Conservation (phyloP, 768 basidiomycete genomes). For the Tephrocybe sp. region DNA sequence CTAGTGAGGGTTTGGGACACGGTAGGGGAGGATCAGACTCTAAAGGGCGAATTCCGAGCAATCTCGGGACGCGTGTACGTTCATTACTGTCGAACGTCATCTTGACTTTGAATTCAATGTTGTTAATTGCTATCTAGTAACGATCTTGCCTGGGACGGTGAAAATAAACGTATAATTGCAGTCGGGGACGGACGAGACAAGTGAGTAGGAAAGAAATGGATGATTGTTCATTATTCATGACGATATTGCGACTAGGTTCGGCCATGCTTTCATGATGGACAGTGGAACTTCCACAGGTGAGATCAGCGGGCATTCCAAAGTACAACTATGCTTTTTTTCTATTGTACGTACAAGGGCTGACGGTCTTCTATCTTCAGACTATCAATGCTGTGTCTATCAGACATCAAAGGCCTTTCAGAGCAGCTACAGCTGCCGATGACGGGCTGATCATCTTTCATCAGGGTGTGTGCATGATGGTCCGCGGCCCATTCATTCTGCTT, state of each 20-base stretch:
- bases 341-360: background rate
- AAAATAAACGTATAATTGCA: constrained; percentile 93
- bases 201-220: constrained; percentile 48
- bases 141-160: constrained; percentile 95
- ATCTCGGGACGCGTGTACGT: constrained; percentile 73
- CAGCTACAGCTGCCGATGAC: constrained; percentile 88
- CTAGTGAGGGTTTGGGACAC: constrained; percentile 94
- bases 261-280: constrained; percentile 82
- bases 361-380: constrained; percentile 37
- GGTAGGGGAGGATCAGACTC: constrained; percentile 76
- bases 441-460: constrained; percentile 79
- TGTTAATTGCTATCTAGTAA: constrained; percentile 49
- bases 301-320: constrained; percentile 89
- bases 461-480: constrained; percentile 40
- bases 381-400: constrained; percentile 90
- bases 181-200: constrained; percentile 92
- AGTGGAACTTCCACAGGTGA: constrained; percentile 85
- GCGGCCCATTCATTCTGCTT: background rate
- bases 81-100: background rate
- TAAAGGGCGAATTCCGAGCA: constrained; percentile 82
- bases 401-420: constrained; percentile 86
- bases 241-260: constrained; percentile 55
- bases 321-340: constrained; percentile 21
- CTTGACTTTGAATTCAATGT: background rate
- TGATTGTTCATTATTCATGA: too few species aligned